Conservation (phyloP, 2,329 filamentous ascomycete genomes). For the Diaporthe amygdali region DNA sequence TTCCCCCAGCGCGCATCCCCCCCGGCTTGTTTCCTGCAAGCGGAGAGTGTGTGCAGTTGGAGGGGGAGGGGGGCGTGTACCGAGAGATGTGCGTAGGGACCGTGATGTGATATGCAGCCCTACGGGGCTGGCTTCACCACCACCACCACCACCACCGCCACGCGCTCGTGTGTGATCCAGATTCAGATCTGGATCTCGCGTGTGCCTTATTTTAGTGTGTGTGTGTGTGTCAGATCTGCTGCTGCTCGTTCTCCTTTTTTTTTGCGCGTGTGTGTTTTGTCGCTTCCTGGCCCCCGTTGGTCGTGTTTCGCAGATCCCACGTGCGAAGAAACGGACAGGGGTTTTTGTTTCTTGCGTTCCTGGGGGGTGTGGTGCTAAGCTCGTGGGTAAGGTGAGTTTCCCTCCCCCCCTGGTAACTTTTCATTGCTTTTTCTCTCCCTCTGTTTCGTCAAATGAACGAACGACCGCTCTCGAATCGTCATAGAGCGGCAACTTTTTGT, state of each 20-base stretch:
- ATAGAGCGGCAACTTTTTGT: neutral
- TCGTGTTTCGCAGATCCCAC: slow-evolving; percentile 4
- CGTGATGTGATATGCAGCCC: slow-evolving; percentile 23
- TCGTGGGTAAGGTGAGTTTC: slow-evolving; percentile 26
- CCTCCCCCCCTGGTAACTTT: slow-evolving; percentile 17
- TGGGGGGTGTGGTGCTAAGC: slow-evolving; percentile 6
- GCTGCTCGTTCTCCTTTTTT: neutral
- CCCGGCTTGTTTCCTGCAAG: slow-evolving; percentile 14
- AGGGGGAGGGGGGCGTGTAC: slow-evolving; percentile 19
- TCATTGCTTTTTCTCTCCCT: slow-evolving; percentile 24
- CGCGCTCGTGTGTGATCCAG: slow-evolving; percentile 14
- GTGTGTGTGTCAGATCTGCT: slow-evolving; percentile 13
- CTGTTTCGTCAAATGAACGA: neutral
- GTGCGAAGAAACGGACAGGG: neutral
- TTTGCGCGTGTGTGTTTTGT: neutral
- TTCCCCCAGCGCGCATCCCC: neutral
- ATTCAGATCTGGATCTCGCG: slow-evolving; percentile 16
- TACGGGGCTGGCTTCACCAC: slow-evolving; percentile 17
- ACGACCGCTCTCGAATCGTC: neutral
- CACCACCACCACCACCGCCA: neutral
- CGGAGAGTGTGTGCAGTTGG: slow-evolving; percentile 20
- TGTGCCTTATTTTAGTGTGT: neutral
- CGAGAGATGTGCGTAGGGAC: slow-evolving; percentile 11
- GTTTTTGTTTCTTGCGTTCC: neutral
- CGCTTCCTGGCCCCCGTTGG: slow-evolving; percentile 7